Conservation (phyloP, 306 rosid genomes). For the Castanopsis chinensis region DNA sequence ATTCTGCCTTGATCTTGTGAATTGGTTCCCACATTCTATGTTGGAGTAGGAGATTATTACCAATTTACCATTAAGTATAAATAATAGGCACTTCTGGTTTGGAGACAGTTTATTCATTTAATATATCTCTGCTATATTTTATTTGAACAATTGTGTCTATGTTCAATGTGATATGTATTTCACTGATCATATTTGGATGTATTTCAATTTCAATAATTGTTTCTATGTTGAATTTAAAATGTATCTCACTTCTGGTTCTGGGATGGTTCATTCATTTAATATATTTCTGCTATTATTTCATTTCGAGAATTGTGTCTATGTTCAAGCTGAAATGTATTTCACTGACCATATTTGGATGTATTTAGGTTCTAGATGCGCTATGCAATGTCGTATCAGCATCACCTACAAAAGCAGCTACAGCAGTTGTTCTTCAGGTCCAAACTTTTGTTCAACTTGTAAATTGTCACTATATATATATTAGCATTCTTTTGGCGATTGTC, state of each 20-base stretch:
- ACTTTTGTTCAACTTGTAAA: slow-evolving; percentile 28
- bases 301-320: not conserved
- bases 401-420: slow-evolving; percentile 89
- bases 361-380: slow-evolving; percentile 90
- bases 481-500: slow-evolving; percentile 2
- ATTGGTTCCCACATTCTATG: not conserved
- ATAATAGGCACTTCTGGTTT: not conserved
- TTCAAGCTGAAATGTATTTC: slow-evolving; percentile 1
- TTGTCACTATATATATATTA: not conserved
- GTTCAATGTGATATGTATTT: slow-evolving; percentile 1
- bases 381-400: slow-evolving; percentile 93
- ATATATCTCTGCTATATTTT: not conserved
- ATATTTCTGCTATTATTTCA: not conserved
- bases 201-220: not conserved
- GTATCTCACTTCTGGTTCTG: not conserved
- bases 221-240: slow-evolving; percentile 4
- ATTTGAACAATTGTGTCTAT: not conserved
- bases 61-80: not conserved
- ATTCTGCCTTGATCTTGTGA: not conserved
- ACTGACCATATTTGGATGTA: slow-evolving; percentile 19
- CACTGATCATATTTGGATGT: slow-evolving; percentile 17
- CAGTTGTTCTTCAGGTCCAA: slow-evolving; percentile 91
- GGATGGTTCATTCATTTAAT: not conserved
- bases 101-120: not conserved
- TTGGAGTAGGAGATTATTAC: not conserved